Evolutionary conservation across 1,284 basidiomycete species (phyloP).

Genomic region (Apiotrichum gracile): DNA sequence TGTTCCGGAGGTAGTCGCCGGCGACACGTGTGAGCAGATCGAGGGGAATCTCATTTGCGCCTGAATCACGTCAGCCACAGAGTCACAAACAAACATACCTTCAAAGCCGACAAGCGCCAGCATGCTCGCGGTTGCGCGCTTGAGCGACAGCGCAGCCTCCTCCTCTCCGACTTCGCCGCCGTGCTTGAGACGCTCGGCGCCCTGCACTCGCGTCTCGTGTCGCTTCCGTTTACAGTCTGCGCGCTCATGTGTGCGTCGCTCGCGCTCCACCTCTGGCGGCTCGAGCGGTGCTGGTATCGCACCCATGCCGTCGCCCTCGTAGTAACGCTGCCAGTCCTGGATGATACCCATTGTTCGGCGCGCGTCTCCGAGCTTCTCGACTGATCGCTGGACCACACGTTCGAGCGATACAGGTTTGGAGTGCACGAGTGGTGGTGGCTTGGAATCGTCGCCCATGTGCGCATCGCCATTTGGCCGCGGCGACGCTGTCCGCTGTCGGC

Average conservation of each 20-base stretch:
- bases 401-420: slow-evolving; percentile 30
- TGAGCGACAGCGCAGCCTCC: slow-evolving; percentile 36
- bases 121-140: slow-evolving; percentile 54
- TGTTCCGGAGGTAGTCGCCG: slow-evolving; percentile 73
- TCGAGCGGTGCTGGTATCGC: slow-evolving; percentile 24
- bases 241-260: slow-evolving; percentile 14
- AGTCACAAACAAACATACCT: slow-evolving; percentile 50
- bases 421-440: slow-evolving; percentile 18
- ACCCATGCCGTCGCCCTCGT: slow-evolving; percentile 35
- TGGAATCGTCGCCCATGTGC: not conserved
- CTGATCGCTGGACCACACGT: slow-evolving; percentile 24
- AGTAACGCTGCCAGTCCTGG: slow-evolving; percentile 34
- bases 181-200: slow-evolving; percentile 18
- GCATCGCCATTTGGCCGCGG: slow-evolving; percentile 3
- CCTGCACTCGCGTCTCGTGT: slow-evolving; percentile 20
- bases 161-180: slow-evolving; percentile 40
- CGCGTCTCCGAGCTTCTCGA: slow-evolving; percentile 31
- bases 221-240: slow-evolving; percentile 15
- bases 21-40: slow-evolving; percentile 76
- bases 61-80: slow-evolving; percentile 25
- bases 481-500: not conserved
- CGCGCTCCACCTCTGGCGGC: slow-evolving; percentile 18
- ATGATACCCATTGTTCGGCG: slow-evolving; percentile 29
- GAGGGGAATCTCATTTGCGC: slow-evolving; percentile 57
- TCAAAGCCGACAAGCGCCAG: slow-evolving; percentile 85